A percentile compares a stretch with the other conserved stretches of the same genome.
Evolutionary conservation across 2,329 filamentous ascomycete species (phyloP).

Genomic region (Monosporascus cannonballus): DNA sequence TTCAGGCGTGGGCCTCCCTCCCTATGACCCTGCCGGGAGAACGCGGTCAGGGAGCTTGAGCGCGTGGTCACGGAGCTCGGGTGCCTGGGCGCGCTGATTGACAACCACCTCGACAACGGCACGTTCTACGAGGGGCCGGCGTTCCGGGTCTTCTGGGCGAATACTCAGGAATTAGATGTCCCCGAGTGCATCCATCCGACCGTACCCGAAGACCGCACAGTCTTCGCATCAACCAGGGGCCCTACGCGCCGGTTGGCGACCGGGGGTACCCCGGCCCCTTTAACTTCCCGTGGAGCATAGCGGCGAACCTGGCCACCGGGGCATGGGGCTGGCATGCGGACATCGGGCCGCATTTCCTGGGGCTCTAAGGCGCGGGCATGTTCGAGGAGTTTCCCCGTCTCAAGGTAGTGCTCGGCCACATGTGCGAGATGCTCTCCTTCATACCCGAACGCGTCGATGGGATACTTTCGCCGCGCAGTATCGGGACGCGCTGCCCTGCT

Average conservation of each 20-base stretch:
- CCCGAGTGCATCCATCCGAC: conserved; percentile 47
- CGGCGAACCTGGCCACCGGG: conserved; percentile 12
- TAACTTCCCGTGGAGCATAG: conserved; percentile 25
- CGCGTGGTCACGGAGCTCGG: conserved; percentile 23
- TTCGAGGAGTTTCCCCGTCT: conserved; percentile 31
- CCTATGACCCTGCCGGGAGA: conserved; percentile 23
- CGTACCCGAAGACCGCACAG: conserved; percentile 18
- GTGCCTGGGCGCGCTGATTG: conserved; percentile 28
- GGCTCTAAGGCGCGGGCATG: conserved; percentile 17
- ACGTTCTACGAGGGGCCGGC: conserved; percentile 24
- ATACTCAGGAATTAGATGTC: conserved; percentile 38
- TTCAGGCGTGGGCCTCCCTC: conserved; percentile 6
- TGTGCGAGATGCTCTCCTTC: conserved; percentile 45
- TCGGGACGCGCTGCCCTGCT: not conserved
- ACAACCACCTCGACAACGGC: conserved; percentile 18
- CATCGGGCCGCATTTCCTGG: conserved; percentile 28
- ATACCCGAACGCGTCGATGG: conserved; percentile 40
- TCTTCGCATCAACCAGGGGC: not conserved
- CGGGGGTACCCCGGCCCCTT: not conserved
- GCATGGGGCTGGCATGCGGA: conserved; percentile 32
- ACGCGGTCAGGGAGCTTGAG: conserved; percentile 23
- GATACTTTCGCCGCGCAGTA: not conserved
- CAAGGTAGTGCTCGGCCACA: conserved; percentile 34
- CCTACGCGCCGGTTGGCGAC: not conserved
- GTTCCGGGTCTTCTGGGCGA: conserved; percentile 25